A percentile compares a stretch with the other conserved stretches of the same genome.
These are phyloP conservation scores for Populus hybrid DNA, from an alignment of 441 rosid genomes.

Conservation along the genomic window DNA sequence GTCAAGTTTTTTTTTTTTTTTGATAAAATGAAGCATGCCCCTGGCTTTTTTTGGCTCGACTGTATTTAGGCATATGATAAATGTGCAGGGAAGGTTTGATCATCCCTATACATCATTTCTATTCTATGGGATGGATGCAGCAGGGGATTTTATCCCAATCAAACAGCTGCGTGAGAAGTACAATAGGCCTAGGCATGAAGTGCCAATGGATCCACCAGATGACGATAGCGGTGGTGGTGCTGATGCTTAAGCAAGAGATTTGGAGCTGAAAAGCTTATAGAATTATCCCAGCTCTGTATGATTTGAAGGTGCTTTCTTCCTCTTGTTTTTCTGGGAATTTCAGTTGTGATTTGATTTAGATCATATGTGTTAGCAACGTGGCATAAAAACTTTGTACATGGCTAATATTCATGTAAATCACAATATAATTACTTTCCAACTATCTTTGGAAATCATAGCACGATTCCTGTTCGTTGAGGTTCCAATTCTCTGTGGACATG, in stretches of 20 bases:
- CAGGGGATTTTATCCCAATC: constrained; percentile 92
- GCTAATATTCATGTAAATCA: not conserved
- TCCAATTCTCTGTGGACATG: not conserved
- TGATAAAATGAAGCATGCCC: constrained; percentile 2
- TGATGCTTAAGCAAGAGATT: constrained; percentile 19
- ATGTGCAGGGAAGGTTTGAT: constrained; percentile 77
- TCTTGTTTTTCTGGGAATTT: not conserved
- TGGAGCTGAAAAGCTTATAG: not conserved
- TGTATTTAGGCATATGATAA: constrained; percentile 3
- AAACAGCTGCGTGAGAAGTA: constrained; percentile 86
- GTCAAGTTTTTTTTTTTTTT: constrained; percentile 12
- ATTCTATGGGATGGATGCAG: constrained; percentile 77
- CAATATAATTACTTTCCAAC: not conserved
- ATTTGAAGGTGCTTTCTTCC: not conserved
- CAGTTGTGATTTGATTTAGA: not conserved
- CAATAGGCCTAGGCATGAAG: constrained; percentile 73
- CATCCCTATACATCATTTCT: constrained; percentile 84
- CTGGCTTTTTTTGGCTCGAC: not conserved
- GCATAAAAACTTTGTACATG: not conserved
- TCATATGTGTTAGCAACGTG: not conserved
- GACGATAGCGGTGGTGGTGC: constrained; percentile 20
- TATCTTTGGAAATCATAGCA: not conserved
- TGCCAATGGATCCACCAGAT: constrained; percentile 56
- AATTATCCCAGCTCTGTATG: not conserved
- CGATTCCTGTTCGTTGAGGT: not conserved